phyloP scores from a whole-genome alignment of 2,329 filamentous ascomycete species.

The Aspergillus hiratsukae region DNA sequence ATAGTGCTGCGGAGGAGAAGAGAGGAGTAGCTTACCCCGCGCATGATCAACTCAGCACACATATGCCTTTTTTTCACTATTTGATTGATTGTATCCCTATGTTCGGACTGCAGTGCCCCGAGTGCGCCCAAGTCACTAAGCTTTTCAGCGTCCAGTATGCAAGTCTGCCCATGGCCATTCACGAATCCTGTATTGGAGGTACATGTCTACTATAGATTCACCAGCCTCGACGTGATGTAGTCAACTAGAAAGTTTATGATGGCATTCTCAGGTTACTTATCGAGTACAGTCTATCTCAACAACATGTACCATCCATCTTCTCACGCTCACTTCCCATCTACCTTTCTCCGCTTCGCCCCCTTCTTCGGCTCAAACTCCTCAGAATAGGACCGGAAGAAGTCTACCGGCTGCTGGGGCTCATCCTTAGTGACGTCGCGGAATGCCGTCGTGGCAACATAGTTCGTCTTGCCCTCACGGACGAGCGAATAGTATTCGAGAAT shows the following conservation, averaged over 20 bases:
- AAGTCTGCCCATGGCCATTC: background rate
- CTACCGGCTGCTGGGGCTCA: constrained; percentile 44
- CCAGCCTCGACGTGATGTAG: background rate
- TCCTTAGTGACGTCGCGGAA: constrained; percentile 48
- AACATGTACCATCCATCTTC: background rate
- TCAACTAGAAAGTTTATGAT: background rate
- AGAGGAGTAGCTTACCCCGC: background rate
- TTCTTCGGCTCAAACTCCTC: constrained; percentile 29
- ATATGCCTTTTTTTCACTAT: background rate
- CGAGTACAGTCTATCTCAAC: background rate
- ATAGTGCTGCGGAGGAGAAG: background rate
- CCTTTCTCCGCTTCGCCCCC: constrained; percentile 1
- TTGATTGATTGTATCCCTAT: background rate
- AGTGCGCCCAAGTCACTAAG: background rate
- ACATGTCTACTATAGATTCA: background rate
- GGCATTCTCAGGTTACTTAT: background rate
- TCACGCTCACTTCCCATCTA: background rate
- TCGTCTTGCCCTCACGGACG: constrained; percentile 51
- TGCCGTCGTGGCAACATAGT: constrained; percentile 49
- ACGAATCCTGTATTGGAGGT: background rate
- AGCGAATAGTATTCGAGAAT: constrained; percentile 52
- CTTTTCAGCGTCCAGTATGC: background rate
- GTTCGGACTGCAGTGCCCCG: background rate
- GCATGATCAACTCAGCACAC: background rate
- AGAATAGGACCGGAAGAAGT: constrained; percentile 48